These are phyloP conservation scores for Proliferodiscus dingleyae DNA, from an alignment of 2,329 filamentous ascomycete species.

Conservation along the genomic window DNA sequence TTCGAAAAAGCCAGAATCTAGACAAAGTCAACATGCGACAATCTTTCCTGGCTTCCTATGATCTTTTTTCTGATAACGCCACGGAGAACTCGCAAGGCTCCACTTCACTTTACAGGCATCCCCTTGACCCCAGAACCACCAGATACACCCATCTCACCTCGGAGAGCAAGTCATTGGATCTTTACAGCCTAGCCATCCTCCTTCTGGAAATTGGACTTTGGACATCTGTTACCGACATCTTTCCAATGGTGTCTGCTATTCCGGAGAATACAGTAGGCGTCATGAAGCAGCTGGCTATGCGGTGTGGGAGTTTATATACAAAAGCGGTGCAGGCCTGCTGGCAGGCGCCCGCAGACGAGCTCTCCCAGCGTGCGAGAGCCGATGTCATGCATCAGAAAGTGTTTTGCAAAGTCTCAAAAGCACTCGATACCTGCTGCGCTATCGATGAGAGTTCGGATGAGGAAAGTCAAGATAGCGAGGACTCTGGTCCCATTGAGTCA, in stretches of 20 bases:
- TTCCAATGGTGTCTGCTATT: conserved; percentile 22
- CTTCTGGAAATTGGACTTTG: conserved; percentile 73
- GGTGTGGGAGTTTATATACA: conserved; percentile 69
- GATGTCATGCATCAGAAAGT: conserved; percentile 53
- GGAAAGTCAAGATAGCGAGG: conserved; percentile 45
- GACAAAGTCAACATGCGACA: conserved; percentile 54
- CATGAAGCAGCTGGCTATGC: conserved; percentile 36
- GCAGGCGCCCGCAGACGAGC: conserved; percentile 61
- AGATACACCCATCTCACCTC: conserved; percentile 46
- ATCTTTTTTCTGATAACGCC: conserved; percentile 55
- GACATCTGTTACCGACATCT: conserved; percentile 50
- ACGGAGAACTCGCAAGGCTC: conserved; percentile 27
- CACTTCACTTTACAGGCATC: conserved; percentile 52
- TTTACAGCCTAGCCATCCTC: conserved; percentile 70
- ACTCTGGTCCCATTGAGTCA: conserved; percentile 34
- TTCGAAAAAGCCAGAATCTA: conserved; percentile 19
- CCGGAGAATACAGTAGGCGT: conserved; percentile 23
- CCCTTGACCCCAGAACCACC: conserved; percentile 53
- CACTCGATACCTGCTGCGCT: conserved; percentile 56
- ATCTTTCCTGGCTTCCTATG: conserved; percentile 69
- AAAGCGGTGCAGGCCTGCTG: conserved; percentile 69
- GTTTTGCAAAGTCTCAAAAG: conserved; percentile 45
- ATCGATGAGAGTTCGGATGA: conserved; percentile 54
- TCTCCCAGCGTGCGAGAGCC: conserved; percentile 41
- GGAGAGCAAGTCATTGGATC: conserved; percentile 57